Conservation (phyloP, 164 flowering plant genomes). For the Houttuynia cordata region DNA sequence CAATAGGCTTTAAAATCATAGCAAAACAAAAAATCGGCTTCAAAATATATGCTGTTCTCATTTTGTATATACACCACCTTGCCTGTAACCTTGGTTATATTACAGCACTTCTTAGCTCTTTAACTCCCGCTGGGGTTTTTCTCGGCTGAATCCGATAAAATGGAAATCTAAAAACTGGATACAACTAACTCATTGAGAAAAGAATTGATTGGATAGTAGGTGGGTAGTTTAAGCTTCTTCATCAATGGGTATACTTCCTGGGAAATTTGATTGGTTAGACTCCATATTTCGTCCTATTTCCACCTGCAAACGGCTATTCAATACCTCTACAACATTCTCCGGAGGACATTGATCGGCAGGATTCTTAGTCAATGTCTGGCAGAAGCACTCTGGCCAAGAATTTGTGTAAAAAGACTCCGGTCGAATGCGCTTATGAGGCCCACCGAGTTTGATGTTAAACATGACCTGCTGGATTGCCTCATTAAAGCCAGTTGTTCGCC, state of each 20-base stretch:
- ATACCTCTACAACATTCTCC: slow-evolving; percentile 46
- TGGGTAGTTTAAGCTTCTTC: not conserved
- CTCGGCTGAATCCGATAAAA: too few relatives aligned
- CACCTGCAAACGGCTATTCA: slow-evolving; percentile 34
- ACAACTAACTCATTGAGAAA: too few relatives aligned
- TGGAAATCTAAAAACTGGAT: too few relatives aligned
- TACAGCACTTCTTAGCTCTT: too few relatives aligned
- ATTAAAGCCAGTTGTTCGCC: slow-evolving; percentile 58
- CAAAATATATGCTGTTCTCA: too few relatives aligned
- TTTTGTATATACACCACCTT: too few relatives aligned
- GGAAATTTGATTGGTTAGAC: not conserved
- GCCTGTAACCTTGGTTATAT: too few relatives aligned
- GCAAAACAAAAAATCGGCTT: too few relatives aligned
- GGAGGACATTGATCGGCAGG: slow-evolving; percentile 81
- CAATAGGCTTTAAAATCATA: too few relatives aligned
- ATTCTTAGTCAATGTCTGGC: slow-evolving; percentile 55
- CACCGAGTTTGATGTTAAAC: slow-evolving; percentile 63
- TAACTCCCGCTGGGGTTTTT: too few relatives aligned
- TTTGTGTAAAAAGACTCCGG: slow-evolving; percentile 95
- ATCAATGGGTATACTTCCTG: not conserved
- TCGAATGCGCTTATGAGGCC: slow-evolving; percentile 73
- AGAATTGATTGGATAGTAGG: not conserved
- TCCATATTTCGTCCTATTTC: slow-evolving; percentile 17
- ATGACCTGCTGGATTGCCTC: slow-evolving; percentile 70
- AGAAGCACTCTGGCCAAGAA: slow-evolving; percentile 98